Evolutionary conservation across 345 rosid species (phyloP), one percentile per base, ranked within the genome.

Genomic region (Brassica juncea): DNA sequence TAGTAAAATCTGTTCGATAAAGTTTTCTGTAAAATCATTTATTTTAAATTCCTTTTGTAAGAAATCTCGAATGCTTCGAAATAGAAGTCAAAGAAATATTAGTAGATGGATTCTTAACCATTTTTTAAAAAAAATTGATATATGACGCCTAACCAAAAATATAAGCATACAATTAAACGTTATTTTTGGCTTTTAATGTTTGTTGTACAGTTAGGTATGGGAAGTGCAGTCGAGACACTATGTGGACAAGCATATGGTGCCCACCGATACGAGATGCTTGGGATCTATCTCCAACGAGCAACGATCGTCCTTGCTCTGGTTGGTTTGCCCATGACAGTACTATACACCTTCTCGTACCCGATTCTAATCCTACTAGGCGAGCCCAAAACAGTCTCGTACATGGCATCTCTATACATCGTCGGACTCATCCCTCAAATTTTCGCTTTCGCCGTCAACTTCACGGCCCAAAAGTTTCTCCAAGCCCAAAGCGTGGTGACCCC

Each of bases 171-270:
- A 55, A 55, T 19, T 55, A 21, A 58, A 58, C 11, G 3, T 6
- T 19, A 3, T 55, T 28, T 12, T 28, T 28, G 66, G 19, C 5
- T 14, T 61, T 11, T 14, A 14, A n/a, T 65, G 39, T 68, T 0
- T 8, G 28, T n/a, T 68, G 9, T 31, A 68, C 76, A 90, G 92
- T 72, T 90, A 7, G 94, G 94, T 6, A 87, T 90, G 98, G 98
- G 98, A 58, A 94, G 98, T 60, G 98, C 98, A 0, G 97, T 90
- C n/a, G 97, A 92, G 72, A 94, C 98, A 0, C 84, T 94, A 4
- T 92, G 98, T n/a, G 97, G 97, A 8, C 98, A 94, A 85, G 97
- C 97, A 0, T 88, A 86, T 30, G 98, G 98, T 0, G 96, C 92
- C 2, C 77, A 79, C 5, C 84, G 84, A 1, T 82, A 84, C 19